These are phyloP conservation scores for Pleurotus pulmonarius DNA, from an alignment of 768 basidiomycete genomes.

Conservation along the genomic window DNA sequence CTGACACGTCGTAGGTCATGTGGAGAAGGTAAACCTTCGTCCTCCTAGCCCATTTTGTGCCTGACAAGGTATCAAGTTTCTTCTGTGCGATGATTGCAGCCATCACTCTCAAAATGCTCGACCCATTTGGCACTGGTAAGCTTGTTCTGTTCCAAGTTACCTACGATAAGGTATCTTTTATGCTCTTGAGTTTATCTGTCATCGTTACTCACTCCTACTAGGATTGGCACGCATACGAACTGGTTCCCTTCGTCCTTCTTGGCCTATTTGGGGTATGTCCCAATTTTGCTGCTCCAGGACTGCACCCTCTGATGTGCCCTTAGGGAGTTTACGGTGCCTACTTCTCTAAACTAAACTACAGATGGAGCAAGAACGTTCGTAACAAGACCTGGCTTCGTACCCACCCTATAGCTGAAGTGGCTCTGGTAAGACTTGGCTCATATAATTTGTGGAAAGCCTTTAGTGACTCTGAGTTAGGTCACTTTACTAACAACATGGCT, in stretches of 20 bases:
- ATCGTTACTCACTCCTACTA: constrained; percentile 22
- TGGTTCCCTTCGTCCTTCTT: constrained; percentile 79
- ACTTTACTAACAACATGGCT: constrained; percentile 73
- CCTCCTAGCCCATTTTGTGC: constrained; percentile 16
- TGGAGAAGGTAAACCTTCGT: constrained; percentile 73
- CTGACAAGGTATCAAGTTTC: constrained; percentile 51
- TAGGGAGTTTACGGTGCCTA: constrained; percentile 93
- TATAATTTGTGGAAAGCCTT: background rate
- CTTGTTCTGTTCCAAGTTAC: constrained; percentile 90
- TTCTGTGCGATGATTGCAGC: constrained; percentile 99
- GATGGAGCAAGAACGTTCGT: constrained; percentile 82
- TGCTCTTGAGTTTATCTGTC: background rate
- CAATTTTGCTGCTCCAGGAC: constrained; percentile 1
- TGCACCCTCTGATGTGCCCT: constrained; percentile 4
- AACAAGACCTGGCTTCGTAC: constrained; percentile 75
- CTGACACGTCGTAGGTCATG: constrained; percentile 59
- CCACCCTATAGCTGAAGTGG: constrained; percentile 82
- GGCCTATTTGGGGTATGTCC: constrained; percentile 81
- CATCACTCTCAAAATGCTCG: constrained; percentile 86
- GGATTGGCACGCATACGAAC: constrained; percentile 93
- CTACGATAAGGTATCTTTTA: constrained; percentile 64
- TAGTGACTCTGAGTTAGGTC: constrained; percentile 40
- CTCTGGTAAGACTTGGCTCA: constrained; percentile 49
- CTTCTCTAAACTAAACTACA: constrained; percentile 88
- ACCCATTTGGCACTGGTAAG: constrained; percentile 95